Evolutionary conservation across 371 early-diverging fungal genomes (phyloP).

Genomic region (Mucor mucedo): DNA sequence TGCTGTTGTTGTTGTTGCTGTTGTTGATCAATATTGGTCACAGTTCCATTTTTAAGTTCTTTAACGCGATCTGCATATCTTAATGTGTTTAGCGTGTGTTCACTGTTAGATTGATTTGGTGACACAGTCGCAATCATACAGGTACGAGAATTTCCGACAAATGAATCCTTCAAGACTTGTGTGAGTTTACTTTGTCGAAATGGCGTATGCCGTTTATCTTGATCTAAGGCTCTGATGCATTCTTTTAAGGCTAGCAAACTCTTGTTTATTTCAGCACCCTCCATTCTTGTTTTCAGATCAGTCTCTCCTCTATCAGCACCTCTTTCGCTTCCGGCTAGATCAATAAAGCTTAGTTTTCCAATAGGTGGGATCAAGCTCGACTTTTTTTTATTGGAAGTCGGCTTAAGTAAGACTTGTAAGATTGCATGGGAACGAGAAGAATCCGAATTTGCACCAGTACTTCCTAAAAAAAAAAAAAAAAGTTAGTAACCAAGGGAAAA

Average conservation of each 20-base stretch:
- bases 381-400: constrained; percentile 48
- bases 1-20: neutral
- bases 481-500: too few relatives aligned
- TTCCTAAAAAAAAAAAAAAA: constrained; percentile 57
- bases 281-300: constrained; percentile 90
- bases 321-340: constrained; percentile 91
- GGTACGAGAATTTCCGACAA: constrained; percentile 96
- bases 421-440: constrained; percentile 91
- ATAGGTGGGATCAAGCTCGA: constrained; percentile 16
- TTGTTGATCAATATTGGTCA: neutral
- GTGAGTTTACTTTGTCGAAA: constrained; percentile 98
- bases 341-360: constrained; percentile 82
- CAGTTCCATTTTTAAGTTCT: constrained; percentile 29
- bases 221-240: constrained; percentile 96
- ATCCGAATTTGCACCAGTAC: constrained; percentile 76
- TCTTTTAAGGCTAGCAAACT: constrained; percentile 96
- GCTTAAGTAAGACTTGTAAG: constrained; percentile 76
- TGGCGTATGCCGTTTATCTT: constrained; percentile 92
- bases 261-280: constrained; percentile 99
- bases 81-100: constrained; percentile 98
- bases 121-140: constrained; percentile 98
- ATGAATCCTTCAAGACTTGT: constrained; percentile 95
- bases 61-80: constrained; percentile 91
- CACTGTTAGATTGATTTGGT: constrained; percentile 90
- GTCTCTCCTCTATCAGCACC: constrained; percentile 94